Evolutionary conservation across 805 yeast genomes (phyloP).

Genomic region (Yamadazyma tumulicola): DNA sequence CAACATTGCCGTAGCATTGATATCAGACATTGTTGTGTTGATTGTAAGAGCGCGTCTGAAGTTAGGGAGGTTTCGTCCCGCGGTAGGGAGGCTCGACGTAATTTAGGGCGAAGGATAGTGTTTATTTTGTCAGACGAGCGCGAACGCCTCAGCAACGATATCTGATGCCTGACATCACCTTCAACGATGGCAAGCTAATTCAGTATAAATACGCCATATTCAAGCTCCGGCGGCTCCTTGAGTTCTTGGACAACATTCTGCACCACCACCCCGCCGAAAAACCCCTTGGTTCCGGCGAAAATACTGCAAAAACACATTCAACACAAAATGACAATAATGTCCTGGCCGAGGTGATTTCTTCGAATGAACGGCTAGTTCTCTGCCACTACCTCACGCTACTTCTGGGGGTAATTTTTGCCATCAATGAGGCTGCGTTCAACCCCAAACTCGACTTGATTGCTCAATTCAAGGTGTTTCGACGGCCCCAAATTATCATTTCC

Average conservation of each 20-base stretch:
- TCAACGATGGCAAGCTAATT: slow-evolving; percentile 54
- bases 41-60: too few species aligned
- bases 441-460: slow-evolving; percentile 26
- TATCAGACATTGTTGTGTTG: slow-evolving; percentile 6
- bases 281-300: background rate
- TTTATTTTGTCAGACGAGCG: too few species aligned
- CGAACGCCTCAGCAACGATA: too few species aligned
- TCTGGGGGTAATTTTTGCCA: slow-evolving; percentile 31
- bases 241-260: slow-evolving; percentile 21
- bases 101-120: too few species aligned
- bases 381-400: slow-evolving; percentile 34
- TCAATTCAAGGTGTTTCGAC: slow-evolving; percentile 24
- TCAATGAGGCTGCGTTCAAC: slow-evolving; percentile 31
- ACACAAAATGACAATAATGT: background rate
- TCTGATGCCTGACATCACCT: slow-evolving; percentile 16
- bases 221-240: slow-evolving; percentile 40
- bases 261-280: too few species aligned
- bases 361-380: slow-evolving; percentile 9
- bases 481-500: slow-evolving; percentile 24
- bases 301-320: background rate
- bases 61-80: too few species aligned
- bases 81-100: too few species aligned
- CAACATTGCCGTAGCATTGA: slow-evolving; percentile 33
- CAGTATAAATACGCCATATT: slow-evolving; percentile 55
- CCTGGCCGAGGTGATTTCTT: background rate